Evolutionary conservation across 331 rosid genomes (phyloP).

Genomic region (Telfairia occidentalis): DNA sequence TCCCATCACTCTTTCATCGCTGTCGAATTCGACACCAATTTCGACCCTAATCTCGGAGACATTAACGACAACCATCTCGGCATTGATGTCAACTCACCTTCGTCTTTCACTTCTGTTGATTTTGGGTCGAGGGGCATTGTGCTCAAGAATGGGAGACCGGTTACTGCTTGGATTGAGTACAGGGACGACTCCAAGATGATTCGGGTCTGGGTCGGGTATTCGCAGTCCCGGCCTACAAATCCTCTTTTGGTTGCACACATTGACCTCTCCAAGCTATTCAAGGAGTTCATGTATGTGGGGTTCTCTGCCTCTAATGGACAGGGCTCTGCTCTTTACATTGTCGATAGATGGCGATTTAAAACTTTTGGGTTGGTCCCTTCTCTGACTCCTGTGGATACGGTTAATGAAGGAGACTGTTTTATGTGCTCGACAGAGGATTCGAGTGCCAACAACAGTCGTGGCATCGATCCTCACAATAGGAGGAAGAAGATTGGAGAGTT

Average conservation of each 20-base stretch:
- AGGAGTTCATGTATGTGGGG: slow-evolving; percentile 66
- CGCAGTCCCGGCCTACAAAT: slow-evolving; percentile 34
- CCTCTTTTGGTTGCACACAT: slow-evolving; percentile 45
- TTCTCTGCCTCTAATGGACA: slow-evolving; percentile 65
- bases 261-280: slow-evolving; percentile 44
- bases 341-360: slow-evolving; percentile 52
- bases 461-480: neutral
- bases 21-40: slow-evolving; percentile 58
- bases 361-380: slow-evolving; percentile 34
- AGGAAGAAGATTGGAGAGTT: slow-evolving; percentile 25
- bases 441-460: neutral
- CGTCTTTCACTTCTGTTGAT: slow-evolving; percentile 43
- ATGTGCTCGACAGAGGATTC: slow-evolving; percentile 40
- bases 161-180: slow-evolving; percentile 75
- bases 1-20: slow-evolving; percentile 46
- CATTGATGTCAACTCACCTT: slow-evolving; percentile 26
- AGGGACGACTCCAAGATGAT: slow-evolving; percentile 38
- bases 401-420: slow-evolving; percentile 59
- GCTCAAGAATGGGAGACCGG: slow-evolving; percentile 39
- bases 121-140: slow-evolving; percentile 37
- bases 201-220: slow-evolving; percentile 51
- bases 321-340: slow-evolving; percentile 46
- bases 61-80: slow-evolving; percentile 57
- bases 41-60: slow-evolving; percentile 53
- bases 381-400: slow-evolving; percentile 25